Evolutionary conservation across 2,329 filamentous ascomycete genomes (phyloP), one percentile per base, ranked within the genome.

Genomic region (Clonostachys sp.): DNA sequence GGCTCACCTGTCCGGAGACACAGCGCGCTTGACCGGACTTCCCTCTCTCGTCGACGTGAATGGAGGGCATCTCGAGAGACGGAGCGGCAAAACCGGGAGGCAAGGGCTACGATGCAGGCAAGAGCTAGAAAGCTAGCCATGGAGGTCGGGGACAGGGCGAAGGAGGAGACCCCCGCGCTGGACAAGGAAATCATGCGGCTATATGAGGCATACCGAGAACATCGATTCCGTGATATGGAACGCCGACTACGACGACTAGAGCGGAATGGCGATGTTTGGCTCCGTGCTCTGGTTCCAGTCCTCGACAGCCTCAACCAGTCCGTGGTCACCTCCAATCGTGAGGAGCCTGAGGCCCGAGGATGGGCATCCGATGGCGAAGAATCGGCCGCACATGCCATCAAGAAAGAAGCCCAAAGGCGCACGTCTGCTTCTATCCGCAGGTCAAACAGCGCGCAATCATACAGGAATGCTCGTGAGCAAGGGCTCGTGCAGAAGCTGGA

Each of bases 201-300:
- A 9, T 71, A 73, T 49, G 67, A 74, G 43, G 62, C 60, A 5
- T 65, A 73, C 30, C 61, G 65, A 10, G 68, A 72, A 49, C 61
- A 66, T 17, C 71, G 67, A 8, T 58, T 73, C 14, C 64, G 63
- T 20, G 75, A 79, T 38, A 70, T 77, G 59, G 73, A 77, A 51
- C 64, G 63, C 12, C 68, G 75, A 2, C 57, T 78, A 12, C 65
- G 67, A 7, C 62, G 64, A 14, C 63, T 78, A 2, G 75, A 79
- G 58, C 63, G 65, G 14, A 72, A 73, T 44, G 68, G 71, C 39
- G 72, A 77, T 38, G 58, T 71, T 4, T 72, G 71, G 67, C 57
- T 73, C 40, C 61, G 66, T 13, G 67, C 72, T 3, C 56, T 78
- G 24, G 60, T 71, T 3, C 70, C 73, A 5, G 61, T 78, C 5